Conservation (phyloP, 768 basidiomycete species). For the Favolaschia claudopus region DNA sequence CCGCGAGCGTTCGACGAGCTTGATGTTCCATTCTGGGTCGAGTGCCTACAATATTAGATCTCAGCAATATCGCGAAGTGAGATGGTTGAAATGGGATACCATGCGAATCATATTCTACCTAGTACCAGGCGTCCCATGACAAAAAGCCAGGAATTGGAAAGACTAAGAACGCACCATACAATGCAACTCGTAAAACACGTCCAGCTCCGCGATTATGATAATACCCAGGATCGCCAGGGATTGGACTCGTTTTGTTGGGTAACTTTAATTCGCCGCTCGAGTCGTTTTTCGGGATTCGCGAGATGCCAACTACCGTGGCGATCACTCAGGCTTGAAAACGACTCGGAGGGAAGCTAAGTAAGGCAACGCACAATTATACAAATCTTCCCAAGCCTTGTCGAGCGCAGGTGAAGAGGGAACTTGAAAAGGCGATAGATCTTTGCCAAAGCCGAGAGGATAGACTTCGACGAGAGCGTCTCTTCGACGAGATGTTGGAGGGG, state of each 20-base stretch:
- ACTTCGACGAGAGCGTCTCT: not conserved
- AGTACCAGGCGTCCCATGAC: too few relatives aligned
- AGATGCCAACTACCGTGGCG: not conserved
- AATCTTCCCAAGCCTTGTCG: slow-evolving; percentile 1
- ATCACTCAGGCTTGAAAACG: not conserved
- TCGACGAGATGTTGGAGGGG: not conserved
- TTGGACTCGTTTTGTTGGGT: slow-evolving; percentile 5
- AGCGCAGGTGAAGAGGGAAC: not conserved
- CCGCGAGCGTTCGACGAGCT: not conserved
- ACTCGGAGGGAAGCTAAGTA: not conserved
- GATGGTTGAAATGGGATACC: not conserved
- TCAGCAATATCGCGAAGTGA: not conserved
- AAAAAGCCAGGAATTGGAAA: too few relatives aligned
- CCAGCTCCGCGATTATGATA: slow-evolving; percentile 20
- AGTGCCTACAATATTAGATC: slow-evolving; percentile 8
- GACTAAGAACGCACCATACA: too few relatives aligned
- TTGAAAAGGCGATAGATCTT: not conserved
- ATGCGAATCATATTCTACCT: not conserved
- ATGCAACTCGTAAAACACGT: slow-evolving; percentile 26
- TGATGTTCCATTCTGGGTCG: slow-evolving; percentile 12
- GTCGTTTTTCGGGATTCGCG: not conserved
- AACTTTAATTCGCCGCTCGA: not conserved
- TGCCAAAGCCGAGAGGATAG: not conserved
- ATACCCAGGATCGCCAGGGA: slow-evolving; percentile 22
- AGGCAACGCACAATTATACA: not conserved